Evolutionary conservation across 2,329 filamentous ascomycete genomes (phyloP).

Genomic region (Beauveria bassiana): DNA sequence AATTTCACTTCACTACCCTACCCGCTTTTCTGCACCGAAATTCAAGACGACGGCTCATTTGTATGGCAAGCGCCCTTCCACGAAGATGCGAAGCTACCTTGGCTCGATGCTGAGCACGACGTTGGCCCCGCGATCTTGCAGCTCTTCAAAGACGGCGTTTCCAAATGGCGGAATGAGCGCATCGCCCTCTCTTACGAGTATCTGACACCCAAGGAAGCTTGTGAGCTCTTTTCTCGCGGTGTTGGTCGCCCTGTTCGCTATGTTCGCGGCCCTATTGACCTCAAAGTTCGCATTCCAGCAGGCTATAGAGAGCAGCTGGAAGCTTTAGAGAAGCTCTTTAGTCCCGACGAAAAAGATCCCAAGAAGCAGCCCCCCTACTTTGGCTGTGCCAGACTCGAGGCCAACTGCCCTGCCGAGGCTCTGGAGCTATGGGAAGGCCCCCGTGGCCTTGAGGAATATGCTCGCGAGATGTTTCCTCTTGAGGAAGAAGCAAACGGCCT

Average conservation of each 20-base stretch:
- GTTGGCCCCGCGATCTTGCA: slow-evolving; percentile 87
- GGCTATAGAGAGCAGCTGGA: slow-evolving; percentile 87
- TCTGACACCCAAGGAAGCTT: slow-evolving; percentile 75
- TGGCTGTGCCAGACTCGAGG: slow-evolving; percentile 48
- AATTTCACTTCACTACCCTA: slow-evolving; percentile 93
- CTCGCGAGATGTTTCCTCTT: slow-evolving; percentile 83
- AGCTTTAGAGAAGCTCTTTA: slow-evolving; percentile 54
- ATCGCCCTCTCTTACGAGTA: slow-evolving; percentile 89
- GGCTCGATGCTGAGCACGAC: slow-evolving; percentile 94
- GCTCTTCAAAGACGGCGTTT: slow-evolving; percentile 86
- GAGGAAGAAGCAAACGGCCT: slow-evolving; percentile 92
- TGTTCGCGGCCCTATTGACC: slow-evolving; percentile 67
- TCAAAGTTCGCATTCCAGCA: slow-evolving; percentile 76
- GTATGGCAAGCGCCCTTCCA: slow-evolving; percentile 92
- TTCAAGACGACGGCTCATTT: slow-evolving; percentile 78
- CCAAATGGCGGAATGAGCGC: slow-evolving; percentile 70
- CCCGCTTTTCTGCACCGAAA: slow-evolving; percentile 91
- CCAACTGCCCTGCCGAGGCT: slow-evolving; percentile 64
- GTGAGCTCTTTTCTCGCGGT: slow-evolving; percentile 69
- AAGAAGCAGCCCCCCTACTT: slow-evolving; percentile 57
- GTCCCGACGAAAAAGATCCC: slow-evolving; percentile 40
- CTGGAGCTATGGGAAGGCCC: slow-evolving; percentile 86
- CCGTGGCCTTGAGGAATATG: slow-evolving; percentile 87
- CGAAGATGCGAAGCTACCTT: slow-evolving; percentile 79
- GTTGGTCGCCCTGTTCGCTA: slow-evolving; percentile 74